Percentiles rank a stretch among this genome's conserved stretches.
Evolutionary conservation across 2,329 filamentous ascomycete species (phyloP).

Genomic region (Colletotrichum abscissum): DNA sequence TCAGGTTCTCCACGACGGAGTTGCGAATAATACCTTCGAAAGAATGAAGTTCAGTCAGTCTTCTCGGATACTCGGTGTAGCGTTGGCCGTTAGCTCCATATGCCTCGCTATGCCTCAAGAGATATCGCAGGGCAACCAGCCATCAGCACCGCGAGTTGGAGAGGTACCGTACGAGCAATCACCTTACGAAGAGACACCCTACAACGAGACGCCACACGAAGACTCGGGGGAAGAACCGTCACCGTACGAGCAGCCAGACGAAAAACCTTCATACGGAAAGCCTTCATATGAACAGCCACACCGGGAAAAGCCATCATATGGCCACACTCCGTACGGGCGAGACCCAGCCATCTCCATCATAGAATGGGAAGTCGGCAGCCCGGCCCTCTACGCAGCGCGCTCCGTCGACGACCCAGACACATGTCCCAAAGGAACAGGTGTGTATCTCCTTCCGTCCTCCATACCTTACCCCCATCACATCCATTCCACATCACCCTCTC

Average conservation of each 20-base stretch:
- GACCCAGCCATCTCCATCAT: not conserved
- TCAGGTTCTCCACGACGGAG: not conserved
- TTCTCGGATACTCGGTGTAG: not conserved
- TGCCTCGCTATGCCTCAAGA: not conserved
- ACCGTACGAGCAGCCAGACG: too few species aligned
- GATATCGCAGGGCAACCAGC: not conserved
- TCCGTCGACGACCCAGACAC: not conserved
- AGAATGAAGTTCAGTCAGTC: not conserved
- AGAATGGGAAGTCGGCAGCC: not conserved
- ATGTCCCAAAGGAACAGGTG: slow-evolving; percentile 17
- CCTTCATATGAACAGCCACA: too few species aligned
- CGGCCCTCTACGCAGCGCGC: not conserved
- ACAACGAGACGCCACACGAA: too few species aligned
- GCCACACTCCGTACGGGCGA: too few species aligned
- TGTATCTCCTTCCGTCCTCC: fast-evolving
- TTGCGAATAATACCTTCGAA: too few species aligned
- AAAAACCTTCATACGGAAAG: too few species aligned
- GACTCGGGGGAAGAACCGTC: too few species aligned
- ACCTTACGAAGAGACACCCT: too few species aligned
- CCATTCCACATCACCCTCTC: not conserved
- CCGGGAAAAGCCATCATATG: too few species aligned
- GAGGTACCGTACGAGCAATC: not conserved
- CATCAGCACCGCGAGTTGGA: too few species aligned
- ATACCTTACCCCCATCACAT: too few species aligned
- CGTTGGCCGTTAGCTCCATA: not conserved